Conservation (phyloP, 352 stramenopile genomes). For the Plasmopara halstedii region DNA sequence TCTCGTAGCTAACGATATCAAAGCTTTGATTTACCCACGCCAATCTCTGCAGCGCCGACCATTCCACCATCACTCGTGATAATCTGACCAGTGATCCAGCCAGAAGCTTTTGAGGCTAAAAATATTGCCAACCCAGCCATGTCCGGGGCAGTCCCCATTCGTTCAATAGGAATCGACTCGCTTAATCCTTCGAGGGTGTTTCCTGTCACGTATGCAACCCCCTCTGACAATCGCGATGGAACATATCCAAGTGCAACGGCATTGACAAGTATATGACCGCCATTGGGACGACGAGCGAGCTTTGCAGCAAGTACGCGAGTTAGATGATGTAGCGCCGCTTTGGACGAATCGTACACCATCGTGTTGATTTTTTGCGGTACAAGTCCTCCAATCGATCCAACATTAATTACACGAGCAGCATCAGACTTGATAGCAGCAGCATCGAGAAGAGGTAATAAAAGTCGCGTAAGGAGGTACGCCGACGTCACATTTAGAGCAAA, state of each 20-base stretch:
- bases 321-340: slow-evolving; percentile 92
- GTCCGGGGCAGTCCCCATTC: slow-evolving; percentile 84
- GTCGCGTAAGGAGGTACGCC: slow-evolving; percentile 89
- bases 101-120: slow-evolving; percentile 79
- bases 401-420: slow-evolving; percentile 61
- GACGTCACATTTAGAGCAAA: slow-evolving; percentile 93
- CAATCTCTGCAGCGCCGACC: slow-evolving; percentile 37
- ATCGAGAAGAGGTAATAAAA: slow-evolving; percentile 88
- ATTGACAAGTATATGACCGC: slow-evolving; percentile 93
- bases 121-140: slow-evolving; percentile 92
- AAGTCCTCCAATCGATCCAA: slow-evolving; percentile 71
- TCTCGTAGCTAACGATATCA: too few species aligned
- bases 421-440: slow-evolving; percentile 34
- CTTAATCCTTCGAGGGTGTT: slow-evolving; percentile 52
- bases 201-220: slow-evolving; percentile 46
- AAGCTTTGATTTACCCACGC: slow-evolving; percentile 24
- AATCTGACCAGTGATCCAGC: slow-evolving; percentile 89
- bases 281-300: slow-evolving; percentile 70
- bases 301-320: slow-evolving; percentile 89
- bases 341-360: slow-evolving; percentile 93
- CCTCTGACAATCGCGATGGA: slow-evolving; percentile 84
- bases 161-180: slow-evolving; percentile 65
- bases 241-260: slow-evolving; percentile 90
- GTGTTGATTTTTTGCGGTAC: slow-evolving; percentile 82
- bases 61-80: slow-evolving; percentile 89